Conservation (phyloP, 2,329 filamentous ascomycete genomes). For the Colletotrichum eleusines region DNA sequence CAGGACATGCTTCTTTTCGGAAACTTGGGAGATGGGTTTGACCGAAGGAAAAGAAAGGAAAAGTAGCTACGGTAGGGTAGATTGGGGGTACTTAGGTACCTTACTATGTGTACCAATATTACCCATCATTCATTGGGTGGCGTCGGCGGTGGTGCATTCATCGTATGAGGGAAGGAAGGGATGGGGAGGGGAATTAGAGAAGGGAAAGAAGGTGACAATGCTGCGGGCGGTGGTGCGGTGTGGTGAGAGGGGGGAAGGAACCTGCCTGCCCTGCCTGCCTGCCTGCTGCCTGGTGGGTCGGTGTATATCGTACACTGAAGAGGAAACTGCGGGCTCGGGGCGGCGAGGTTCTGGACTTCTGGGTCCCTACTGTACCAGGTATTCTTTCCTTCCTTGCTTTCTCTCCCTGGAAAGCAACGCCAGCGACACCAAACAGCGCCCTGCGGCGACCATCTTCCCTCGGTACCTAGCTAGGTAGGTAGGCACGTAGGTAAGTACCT, state of each 20-base stretch:
- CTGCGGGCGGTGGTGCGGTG: background rate
- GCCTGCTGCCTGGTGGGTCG: background rate
- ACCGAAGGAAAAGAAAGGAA: background rate
- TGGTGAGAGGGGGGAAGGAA: too few species aligned
- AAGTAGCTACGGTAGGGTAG: too few species aligned
- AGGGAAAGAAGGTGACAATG: slow-evolving; percentile 3
- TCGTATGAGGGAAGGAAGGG: background rate
- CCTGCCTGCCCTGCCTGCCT: background rate
- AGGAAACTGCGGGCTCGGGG: background rate
- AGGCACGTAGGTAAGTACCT: too few species aligned
- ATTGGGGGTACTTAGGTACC: too few species aligned
- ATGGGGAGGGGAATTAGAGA: background rate
- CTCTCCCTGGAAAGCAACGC: background rate
- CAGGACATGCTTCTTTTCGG: slow-evolving; percentile 4
- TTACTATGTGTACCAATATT: too few species aligned
- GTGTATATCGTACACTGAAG: background rate
- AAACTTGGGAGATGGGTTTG: slow-evolving; percentile 18
- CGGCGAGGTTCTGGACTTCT: background rate
- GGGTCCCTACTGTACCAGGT: too few species aligned
- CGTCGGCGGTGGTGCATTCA: background rate
- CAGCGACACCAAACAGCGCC: background rate
- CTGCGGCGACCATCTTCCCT: background rate
- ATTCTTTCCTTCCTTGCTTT: background rate
- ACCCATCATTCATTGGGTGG: background rate
- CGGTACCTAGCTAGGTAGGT: too few species aligned